Conservation (phyloP, 495 filamentous ascomycete genomes). For the Oleoguttula mirabilis region DNA sequence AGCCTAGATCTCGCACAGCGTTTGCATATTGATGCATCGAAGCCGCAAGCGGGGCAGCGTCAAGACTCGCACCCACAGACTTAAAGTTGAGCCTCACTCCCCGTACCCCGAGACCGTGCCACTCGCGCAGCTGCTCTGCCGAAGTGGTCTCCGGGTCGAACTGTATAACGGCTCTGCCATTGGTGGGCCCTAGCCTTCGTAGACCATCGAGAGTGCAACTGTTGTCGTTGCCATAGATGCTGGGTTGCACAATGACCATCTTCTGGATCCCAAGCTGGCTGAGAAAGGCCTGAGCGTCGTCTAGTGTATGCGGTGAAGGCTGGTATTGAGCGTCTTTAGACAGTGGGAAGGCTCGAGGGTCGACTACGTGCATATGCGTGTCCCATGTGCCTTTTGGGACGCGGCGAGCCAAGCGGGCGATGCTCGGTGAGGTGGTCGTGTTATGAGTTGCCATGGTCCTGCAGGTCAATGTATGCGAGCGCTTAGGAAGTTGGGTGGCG, state of each 20-base stretch:
- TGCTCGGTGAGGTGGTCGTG: background rate
- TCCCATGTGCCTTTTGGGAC: conserved; percentile 32
- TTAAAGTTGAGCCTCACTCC: conserved; percentile 42
- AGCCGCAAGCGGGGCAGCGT: conserved; percentile 27
- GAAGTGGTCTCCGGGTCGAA: conserved; percentile 35
- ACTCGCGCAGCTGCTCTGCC: conserved; percentile 30
- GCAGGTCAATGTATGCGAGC: too few relatives aligned
- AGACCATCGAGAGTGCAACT: conserved; percentile 41
- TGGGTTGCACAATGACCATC: conserved; percentile 40
- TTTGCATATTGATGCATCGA: conserved; percentile 35
- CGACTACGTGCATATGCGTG: conserved; percentile 44
- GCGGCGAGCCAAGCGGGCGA: conserved; percentile 10
- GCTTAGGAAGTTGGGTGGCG: too few relatives aligned
- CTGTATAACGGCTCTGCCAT: conserved; percentile 39
- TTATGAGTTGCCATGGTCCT: background rate
- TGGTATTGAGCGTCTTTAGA: conserved; percentile 12
- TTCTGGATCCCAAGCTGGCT: conserved; percentile 11
- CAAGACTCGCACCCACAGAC: conserved; percentile 33
- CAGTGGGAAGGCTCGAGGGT: conserved; percentile 23
- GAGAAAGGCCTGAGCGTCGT: conserved; percentile 13
- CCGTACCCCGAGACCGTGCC: conserved; percentile 40
- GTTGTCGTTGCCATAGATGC: conserved; percentile 41
- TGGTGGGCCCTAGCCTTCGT: conserved; percentile 23
- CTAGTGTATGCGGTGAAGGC: conserved; percentile 14
- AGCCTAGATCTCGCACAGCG: conserved; percentile 33